phyloP scores from a whole-genome alignment of 192 early-diverging fungal genomes.

The Coemansia sp. region DNA sequence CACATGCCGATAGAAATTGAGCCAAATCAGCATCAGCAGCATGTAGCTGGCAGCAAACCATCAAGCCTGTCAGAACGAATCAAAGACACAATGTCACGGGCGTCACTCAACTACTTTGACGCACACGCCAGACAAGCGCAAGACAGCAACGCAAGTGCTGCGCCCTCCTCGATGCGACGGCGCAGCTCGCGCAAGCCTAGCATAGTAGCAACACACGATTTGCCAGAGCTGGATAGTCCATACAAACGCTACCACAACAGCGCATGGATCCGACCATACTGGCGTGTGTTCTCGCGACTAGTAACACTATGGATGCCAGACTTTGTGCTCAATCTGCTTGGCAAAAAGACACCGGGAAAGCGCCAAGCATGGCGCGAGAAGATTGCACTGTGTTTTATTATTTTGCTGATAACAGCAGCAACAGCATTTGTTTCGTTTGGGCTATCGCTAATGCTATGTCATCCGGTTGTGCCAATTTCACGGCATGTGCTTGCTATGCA shows the following conservation, averaged over 20 bases:
- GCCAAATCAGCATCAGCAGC: constrained; percentile 16
- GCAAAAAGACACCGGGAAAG: constrained; percentile 61
- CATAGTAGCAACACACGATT: background rate
- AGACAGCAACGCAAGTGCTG: background rate
- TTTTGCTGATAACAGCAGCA: constrained; percentile 48
- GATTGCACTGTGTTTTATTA: constrained; percentile 78
- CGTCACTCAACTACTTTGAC: constrained; percentile 48
- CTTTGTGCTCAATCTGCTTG: constrained; percentile 57
- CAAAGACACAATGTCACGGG: constrained; percentile 40
- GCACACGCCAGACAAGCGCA: constrained; percentile 12
- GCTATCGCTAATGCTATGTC: constrained; percentile 41
- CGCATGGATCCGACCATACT: constrained; percentile 46
- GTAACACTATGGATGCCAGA: constrained; percentile 70
- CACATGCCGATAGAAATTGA: constrained; percentile 20
- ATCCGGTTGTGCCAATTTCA: constrained; percentile 31
- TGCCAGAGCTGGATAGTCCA: constrained; percentile 6
- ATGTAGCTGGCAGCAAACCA: background rate
- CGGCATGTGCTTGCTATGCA: constrained; percentile 13
- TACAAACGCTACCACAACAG: constrained; percentile 38
- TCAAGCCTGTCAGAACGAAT: constrained; percentile 22
- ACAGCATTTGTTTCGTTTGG: constrained; percentile 40
- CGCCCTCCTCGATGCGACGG: background rate
- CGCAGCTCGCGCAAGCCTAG: background rate
- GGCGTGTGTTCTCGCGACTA: constrained; percentile 65
- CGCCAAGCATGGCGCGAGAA: constrained; percentile 82